Evolutionary conservation across 768 basidiomycete genomes (phyloP), one percentile per base, ranked within the genome.

Genomic region (Russula foetens): DNA sequence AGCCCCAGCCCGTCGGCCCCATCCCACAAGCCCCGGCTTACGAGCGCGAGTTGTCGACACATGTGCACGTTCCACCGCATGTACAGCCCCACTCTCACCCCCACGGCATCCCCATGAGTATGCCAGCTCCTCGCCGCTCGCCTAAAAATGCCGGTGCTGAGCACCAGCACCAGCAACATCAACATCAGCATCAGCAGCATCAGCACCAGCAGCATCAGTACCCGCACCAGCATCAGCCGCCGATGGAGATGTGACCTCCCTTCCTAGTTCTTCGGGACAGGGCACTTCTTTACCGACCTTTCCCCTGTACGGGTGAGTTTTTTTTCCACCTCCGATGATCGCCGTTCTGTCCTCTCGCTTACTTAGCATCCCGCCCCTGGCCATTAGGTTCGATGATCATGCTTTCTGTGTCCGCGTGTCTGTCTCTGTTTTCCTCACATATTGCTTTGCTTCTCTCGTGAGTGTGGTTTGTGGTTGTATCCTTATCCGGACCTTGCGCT

Each of bases 241-340:
- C 39, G 5, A 58, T 58, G 56, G 56, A 58, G 31, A 12, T 58
- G 41, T 58, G 31, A 57, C 17, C 38, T 26, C 52, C 14, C 35
- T 26, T 11, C 33, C 17, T 17, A 12, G 35, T 35, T 35, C 35
- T 35, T 35, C 35, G 6, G 35, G n/a, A n/a, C n/a, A 35, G 4
- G 35, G n/a, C n/a, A n/a, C n/a, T 35, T 35, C 35, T 35, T 35
- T 12, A 12, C 35, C 35, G 17, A 11, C 11, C 24, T 28, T 15
- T 8, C 15, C 3, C 26, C 4, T 21, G 38, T 38, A 38, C 17
- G 39, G 39, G 39, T 41, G 17, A 41, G 39, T 17, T 17, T 51
- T 17, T 51, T 35, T 51, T 35, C 14, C 3, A 9, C 17, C 29
- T 57, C 41, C 50, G 43, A 44, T 19, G 41, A 51, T 52, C 49